A percentile compares a stretch with the other conserved stretches of the same genome.
These are phyloP conservation scores for Colletotrichum tropicicola DNA, from an alignment of 2,329 filamentous ascomycete genomes.

Conservation along the genomic window DNA sequence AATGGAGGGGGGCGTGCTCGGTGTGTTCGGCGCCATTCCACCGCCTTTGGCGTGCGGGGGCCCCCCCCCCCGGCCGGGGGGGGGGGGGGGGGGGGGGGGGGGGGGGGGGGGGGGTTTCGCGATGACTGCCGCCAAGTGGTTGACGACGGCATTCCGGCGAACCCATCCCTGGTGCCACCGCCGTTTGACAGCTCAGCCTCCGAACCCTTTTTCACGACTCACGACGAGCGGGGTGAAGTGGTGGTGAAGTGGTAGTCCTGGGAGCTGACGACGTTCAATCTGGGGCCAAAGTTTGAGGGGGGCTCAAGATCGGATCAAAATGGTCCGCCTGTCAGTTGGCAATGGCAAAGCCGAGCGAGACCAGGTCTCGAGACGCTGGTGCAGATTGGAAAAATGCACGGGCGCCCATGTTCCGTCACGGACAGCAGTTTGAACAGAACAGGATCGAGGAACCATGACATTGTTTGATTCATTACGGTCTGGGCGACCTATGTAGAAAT, in stretches of 20 bases:
- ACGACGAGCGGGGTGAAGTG: not conserved
- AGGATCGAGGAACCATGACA: not conserved
- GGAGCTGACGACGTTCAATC: not conserved
- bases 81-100: too few species aligned
- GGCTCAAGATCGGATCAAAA: conserved; percentile 8
- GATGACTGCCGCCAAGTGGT: too few species aligned
- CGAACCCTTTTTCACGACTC: not conserved
- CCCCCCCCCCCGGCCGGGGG: too few species aligned
- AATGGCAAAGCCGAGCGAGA: not conserved
- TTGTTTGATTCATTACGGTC: not conserved
- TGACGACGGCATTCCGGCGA: too few species aligned
- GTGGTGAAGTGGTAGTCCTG: not conserved
- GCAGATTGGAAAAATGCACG: not conserved
- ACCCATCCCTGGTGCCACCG: not conserved
- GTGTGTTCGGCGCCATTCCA: too few species aligned
- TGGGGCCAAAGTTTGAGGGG: not conserved
- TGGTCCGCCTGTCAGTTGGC: not conserved
- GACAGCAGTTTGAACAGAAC: not conserved
- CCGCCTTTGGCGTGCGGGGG: too few species aligned
- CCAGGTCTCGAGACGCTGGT: too few species aligned
- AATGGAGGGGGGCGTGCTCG: too few species aligned
- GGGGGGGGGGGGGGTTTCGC: too few species aligned
- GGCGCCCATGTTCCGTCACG: too few species aligned
- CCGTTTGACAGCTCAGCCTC: conserved; percentile 11
- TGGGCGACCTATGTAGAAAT: not conserved